Evolutionary conservation across 2,329 filamentous ascomycete genomes (phyloP), one percentile per base, ranked within the genome.

Genomic region (Blastomyces percursus): DNA sequence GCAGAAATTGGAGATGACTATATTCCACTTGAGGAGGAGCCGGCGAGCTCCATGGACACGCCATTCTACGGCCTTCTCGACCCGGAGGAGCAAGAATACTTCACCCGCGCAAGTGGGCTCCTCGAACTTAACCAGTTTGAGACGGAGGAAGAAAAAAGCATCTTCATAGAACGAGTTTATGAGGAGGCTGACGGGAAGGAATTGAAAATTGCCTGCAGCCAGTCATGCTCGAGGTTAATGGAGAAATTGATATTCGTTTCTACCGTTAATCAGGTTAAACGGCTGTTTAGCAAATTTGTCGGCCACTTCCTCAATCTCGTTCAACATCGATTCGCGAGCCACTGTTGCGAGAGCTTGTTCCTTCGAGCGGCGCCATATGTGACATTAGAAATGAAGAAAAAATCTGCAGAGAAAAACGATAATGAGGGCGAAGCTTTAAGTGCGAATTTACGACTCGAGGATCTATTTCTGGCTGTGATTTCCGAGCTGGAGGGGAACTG

Each of bases 281-380:
- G 82, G 57, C 77, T 99, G 24, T 97, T 97, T 73, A 84, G 85
- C 67, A 90, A 89, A 54, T 96, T 97, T 74, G 86, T 81, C 24
- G 87, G 88, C 42, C 90, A 97, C 75, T 96, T 97, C 75, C 79
- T 93, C 63, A 88, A 92, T 69, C 83, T 99, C 35, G 86, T 96
- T 60, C 92, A 95, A 73, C 94, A 99, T 77, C 88, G 94, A 21
- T 99, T 99, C 71, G 94, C 94, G 5, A 96, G 92, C 64, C 94
- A 99, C 78, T 97, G 93, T 77, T 96, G 92, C 73, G 94, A 99
- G 77, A 90, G 90, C 32, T 82, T 99, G 40, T 97, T 99, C 74
- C 80, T 92, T 58, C 85, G 89, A 66, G 88, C 90, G 1, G 92
- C 92, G 0, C 87, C 89, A 0, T 78, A 88, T 12, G 89, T 96